A percentile compares a stretch with the other conserved stretches of the same genome.
phyloP scores from a whole-genome alignment of 2,329 filamentous ascomycete species.

The Raffaelea arxii region DNA sequence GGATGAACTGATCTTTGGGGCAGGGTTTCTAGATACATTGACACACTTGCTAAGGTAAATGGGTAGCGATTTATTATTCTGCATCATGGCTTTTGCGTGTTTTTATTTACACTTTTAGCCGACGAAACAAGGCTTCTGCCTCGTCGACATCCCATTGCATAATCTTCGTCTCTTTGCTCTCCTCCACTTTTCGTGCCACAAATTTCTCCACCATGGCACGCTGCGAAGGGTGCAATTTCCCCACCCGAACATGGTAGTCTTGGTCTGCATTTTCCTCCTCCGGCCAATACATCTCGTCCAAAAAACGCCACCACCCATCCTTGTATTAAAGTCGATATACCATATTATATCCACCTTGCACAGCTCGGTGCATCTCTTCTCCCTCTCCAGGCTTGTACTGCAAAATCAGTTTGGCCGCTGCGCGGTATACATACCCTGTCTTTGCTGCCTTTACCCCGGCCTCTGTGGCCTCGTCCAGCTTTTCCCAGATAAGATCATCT shows the following conservation, averaged over 20 bases:
- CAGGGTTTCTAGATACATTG: too few relatives aligned
- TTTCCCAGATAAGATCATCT: neutral
- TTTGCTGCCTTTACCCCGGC: neutral
- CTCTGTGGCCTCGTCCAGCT: neutral
- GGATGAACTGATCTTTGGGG: too few relatives aligned
- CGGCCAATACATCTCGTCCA: neutral
- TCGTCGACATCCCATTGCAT: neutral
- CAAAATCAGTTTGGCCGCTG: neutral
- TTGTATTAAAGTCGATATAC: neutral
- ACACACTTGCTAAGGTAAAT: too few relatives aligned
- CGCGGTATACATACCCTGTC: neutral
- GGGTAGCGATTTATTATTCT: too few relatives aligned
- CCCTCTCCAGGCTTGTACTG: neutral
- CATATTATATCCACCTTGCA: neutral
- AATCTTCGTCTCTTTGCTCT: neutral
- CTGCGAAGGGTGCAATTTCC: neutral
- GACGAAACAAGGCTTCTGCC: neutral
- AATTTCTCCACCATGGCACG: neutral
- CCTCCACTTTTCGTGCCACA: neutral
- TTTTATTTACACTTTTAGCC: neutral
- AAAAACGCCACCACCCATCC: neutral
- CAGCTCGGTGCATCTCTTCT: neutral
- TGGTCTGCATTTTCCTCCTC: neutral
- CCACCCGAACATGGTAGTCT: neutral
- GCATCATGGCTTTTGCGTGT: too few relatives aligned